phyloP scores from a whole-genome alignment of 805 yeast species.

The Debaryomyces castellii region DNA sequence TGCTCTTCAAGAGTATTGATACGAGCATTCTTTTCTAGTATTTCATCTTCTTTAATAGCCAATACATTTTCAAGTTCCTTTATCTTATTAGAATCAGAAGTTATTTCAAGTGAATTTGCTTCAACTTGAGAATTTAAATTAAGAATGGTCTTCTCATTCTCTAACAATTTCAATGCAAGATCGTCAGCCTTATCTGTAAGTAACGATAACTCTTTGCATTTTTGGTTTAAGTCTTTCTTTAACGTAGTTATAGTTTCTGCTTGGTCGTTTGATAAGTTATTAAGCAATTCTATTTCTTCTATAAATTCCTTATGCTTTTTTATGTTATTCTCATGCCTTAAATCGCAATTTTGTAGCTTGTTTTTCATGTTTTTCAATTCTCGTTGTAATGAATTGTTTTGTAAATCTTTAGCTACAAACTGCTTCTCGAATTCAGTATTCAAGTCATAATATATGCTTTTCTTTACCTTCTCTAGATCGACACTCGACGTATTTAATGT shows the following conservation, averaged over 20 bases:
- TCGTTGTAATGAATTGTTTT: slow-evolving; percentile 11
- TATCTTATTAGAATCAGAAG: background rate
- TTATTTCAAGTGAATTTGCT: slow-evolving; percentile 3
- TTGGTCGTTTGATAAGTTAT: background rate
- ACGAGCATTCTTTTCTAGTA: background rate
- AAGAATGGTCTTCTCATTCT: background rate
- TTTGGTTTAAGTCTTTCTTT: background rate
- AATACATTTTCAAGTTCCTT: background rate
- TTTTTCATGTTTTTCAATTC: background rate
- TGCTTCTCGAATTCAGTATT: slow-evolving; percentile 22
- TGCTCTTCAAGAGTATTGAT: background rate
- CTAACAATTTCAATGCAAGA: background rate
- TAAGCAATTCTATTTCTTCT: background rate
- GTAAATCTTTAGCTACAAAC: slow-evolving; percentile 21
- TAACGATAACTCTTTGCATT: background rate
- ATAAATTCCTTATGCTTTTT: background rate
- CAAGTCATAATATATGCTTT: slow-evolving; percentile 19
- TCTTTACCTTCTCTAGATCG: background rate
- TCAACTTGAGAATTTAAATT: background rate
- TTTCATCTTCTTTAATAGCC: background rate
- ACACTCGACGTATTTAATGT: slow-evolving; percentile 3
- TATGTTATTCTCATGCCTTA: background rate
- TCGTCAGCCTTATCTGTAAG: background rate
- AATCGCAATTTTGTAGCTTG: background rate
- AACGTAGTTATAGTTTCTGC: background rate